Percentiles rank a stretch among this genome's conserved stretches.
Evolutionary conservation across 164 flowering plant genomes (phyloP).

Genomic region (Cinnamomum chago): DNA sequence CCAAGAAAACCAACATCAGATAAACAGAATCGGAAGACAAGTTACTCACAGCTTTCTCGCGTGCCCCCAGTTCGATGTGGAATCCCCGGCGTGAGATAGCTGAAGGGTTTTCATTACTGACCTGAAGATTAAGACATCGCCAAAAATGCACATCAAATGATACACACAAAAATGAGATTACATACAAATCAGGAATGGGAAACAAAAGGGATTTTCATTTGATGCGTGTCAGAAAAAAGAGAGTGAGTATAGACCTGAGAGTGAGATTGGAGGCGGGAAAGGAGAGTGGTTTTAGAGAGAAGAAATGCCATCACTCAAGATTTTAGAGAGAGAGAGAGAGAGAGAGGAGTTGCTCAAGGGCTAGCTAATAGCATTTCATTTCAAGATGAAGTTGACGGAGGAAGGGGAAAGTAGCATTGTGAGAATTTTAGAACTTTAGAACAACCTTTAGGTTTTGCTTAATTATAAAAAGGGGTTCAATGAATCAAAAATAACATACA

Average conservation of each 20-base stretch:
- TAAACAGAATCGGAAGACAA: background rate
- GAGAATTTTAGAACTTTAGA: too few relatives aligned
- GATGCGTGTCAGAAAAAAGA: background rate
- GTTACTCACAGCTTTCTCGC: conserved; percentile 70
- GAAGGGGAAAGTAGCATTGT: too few relatives aligned
- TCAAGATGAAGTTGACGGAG: too few relatives aligned
- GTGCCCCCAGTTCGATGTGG: conserved; percentile 57
- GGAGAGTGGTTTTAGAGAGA: conserved; percentile 25
- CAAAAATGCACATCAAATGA: background rate
- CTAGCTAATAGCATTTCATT: too few relatives aligned
- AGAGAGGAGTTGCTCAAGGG: too few relatives aligned
- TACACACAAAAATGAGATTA: background rate
- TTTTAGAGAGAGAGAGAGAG: too few relatives aligned
- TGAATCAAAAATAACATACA: too few relatives aligned
- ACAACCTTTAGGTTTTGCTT: too few relatives aligned
- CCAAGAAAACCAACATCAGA: too few relatives aligned
- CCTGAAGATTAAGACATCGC: background rate
- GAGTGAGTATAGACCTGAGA: conserved; percentile 36
- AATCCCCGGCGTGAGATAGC: conserved; percentile 37
- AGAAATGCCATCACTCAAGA: conserved; percentile 45
- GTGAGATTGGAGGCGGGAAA: conserved; percentile 40
- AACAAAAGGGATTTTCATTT: conserved; percentile 14
- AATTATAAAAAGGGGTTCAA: too few relatives aligned
- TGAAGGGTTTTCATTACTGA: conserved; percentile 9
- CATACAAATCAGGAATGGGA: background rate